Evolutionary conservation across 1,284 basidiomycete species (phyloP), one percentile per base, ranked within the genome.

Genomic region (Leccinum pseudoinsigne): DNA sequence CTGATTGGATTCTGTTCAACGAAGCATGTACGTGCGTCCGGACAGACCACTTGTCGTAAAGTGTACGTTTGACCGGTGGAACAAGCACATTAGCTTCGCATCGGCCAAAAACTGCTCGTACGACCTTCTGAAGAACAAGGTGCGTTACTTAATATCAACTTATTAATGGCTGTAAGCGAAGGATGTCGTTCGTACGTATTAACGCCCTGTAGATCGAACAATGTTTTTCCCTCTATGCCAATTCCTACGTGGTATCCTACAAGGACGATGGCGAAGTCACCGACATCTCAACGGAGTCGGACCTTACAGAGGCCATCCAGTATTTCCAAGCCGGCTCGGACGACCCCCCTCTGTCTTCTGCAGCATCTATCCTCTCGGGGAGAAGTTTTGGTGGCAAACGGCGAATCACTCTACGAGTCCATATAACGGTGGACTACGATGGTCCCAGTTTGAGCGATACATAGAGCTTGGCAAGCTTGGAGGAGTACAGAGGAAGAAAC

Each of bases 401-500:
- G 45, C 92, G 87, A 74, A 90, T 96, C 63, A 90, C 87, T 1
- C 78, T 96, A 23, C 82, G 85, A 16, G 85, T 96, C 53, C 82
- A 88, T 55, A 88, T 97, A 36, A 80, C 82, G 4, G 87, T 95
- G 63, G 93, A 95, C 67, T 95, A 94, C 69, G 94, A 96, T 71
- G 93, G 93, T 0, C 93, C 91, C n/a, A 93, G 89, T 74, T 80
- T 96, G 62, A 94, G 92, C 14, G 94, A 96, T 69, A 92, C 93
- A 1, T 88, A 86, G 7, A 94, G 92, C 11, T 79, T 95, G 12
- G 84, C 84, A 51, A 92, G 90, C 69, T 70, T 88, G 68, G 91
- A 92, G 26, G 92, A 92, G 65, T 90, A 87, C 76, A 81, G 77
- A 68, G 80, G 80, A 57, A 78, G 82, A 60, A 89, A 87, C 67